Evolutionary conservation across 176 grass and related monocot genomes (phyloP).

Genomic region (Leersia perrieri): DNA sequence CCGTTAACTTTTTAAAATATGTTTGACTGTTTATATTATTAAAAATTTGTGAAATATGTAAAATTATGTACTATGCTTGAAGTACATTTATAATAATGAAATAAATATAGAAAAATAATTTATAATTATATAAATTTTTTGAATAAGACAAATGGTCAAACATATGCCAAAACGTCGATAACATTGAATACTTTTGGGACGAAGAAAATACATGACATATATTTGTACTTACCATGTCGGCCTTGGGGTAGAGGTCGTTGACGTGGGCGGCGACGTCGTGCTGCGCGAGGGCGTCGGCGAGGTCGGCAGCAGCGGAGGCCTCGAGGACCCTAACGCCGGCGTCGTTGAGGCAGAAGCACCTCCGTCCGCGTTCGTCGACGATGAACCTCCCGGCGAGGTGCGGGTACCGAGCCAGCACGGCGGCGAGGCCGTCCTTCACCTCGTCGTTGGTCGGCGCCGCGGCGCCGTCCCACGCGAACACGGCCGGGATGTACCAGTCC

Average conservation of each 20-base stretch:
- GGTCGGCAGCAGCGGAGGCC: background rate
- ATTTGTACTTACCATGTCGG: slow-evolving; percentile 1
- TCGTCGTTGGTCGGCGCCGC: slow-evolving; percentile 18
- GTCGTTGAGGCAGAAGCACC: slow-evolving; percentile 26
- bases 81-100: no score
- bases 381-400: slow-evolving; percentile 18
- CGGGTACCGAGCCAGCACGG: slow-evolving; percentile 24
- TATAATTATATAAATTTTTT: no score
- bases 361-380: background rate
- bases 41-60: no score
- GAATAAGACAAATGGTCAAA: no score
- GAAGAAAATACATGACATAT: no score
- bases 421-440: slow-evolving; percentile 27
- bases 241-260: slow-evolving; percentile 22
- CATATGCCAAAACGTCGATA: no score
- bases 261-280: slow-evolving; percentile 21
- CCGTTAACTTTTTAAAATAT: no score
- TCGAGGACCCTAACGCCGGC: slow-evolving; percentile 36
- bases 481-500: slow-evolving; percentile 32
- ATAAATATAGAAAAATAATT: no score
- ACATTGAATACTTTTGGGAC: no score
- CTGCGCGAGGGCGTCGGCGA: slow-evolving; percentile 15
- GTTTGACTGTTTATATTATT: no score
- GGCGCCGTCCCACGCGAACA: slow-evolving; percentile 40
- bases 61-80: no score